Base-by-base conservation (phyloP, 1,284 basidiomycete species). In the Inonotus hispidus region DNA sequence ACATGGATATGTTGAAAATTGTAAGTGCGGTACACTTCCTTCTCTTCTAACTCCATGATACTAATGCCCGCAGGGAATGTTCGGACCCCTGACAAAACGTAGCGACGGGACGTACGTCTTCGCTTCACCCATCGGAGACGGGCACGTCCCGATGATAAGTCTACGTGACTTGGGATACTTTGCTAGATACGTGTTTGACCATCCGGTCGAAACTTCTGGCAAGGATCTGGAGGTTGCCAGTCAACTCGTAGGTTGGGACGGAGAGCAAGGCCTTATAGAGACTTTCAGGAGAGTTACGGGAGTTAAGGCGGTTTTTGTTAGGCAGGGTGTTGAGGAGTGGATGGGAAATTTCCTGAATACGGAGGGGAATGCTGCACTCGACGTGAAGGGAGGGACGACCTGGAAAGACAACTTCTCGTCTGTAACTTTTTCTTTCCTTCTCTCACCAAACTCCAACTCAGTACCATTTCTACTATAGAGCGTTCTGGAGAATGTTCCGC, bases 141-240 rank as follows among this genome's bases (percentile, higher is more conserved):
- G 77, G 0, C 73, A 75, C 58, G 69, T 78, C 21, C 76, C 77
- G 21, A 71, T 80, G 71, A 76, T 80, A 50, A 71, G 77, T 2
- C 72, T 81, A n/a, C 63, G 67, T n/a, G 79, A 80, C 65, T 65
- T 81, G 29, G 79, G 75, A 39, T 79, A 74, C 72, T 81, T 76
- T 72, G 76, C 74, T 13, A 73, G 78, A 25, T 79, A 77, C 65
- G 75, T 74, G 1, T 78, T 81, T 67, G 77, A 79, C 66, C 69
- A 80, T 63, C 76, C 75, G 45, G 67, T 63, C 7, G 66, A 70
- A 52, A 75, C 73, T 2, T 79, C 77, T 3, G 75, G 72, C 0
- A 69, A 71, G 55, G 74, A 79, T 16, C 70, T 79, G 47, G 69
- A 74, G 61, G 66, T 79, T 58, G 76, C 74, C 1, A 77, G 74